phyloP scores from a whole-genome alignment of 2,329 filamentous ascomycete species.

The Xylaria sp. region DNA sequence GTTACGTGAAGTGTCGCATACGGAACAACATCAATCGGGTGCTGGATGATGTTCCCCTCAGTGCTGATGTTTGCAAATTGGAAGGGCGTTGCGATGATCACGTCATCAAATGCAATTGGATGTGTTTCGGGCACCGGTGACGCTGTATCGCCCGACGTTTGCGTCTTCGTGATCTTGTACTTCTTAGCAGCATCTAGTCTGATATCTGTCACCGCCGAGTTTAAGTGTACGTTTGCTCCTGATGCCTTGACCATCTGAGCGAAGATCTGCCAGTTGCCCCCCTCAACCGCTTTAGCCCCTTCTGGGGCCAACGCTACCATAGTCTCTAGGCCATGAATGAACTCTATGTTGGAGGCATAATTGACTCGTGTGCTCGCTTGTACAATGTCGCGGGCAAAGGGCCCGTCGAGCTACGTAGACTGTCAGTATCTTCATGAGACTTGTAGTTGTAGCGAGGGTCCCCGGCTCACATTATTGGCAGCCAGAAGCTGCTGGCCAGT shows the following conservation, averaged over 20 bases:
- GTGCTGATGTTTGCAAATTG: slow-evolving; percentile 75
- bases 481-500: slow-evolving; percentile 77
- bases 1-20: slow-evolving; percentile 91
- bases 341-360: slow-evolving; percentile 86
- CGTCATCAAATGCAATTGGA: slow-evolving; percentile 70
- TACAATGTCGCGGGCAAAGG: slow-evolving; percentile 80
- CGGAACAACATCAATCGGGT: slow-evolving; percentile 75
- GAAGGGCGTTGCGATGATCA: slow-evolving; percentile 82
- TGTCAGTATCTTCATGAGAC: neutral
- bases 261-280: slow-evolving; percentile 96
- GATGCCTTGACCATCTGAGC: slow-evolving; percentile 75
- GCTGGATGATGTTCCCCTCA: slow-evolving; percentile 61
- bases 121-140: slow-evolving; percentile 43
- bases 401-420: slow-evolving; percentile 58
- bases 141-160: slow-evolving; percentile 27
- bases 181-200: slow-evolving; percentile 35
- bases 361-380: slow-evolving; percentile 93
- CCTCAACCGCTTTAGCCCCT: slow-evolving; percentile 77
- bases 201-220: slow-evolving; percentile 65
- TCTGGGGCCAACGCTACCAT: slow-evolving; percentile 90
- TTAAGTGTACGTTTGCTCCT: slow-evolving; percentile 64
- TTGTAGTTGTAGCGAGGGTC: neutral
- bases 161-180: slow-evolving; percentile 52
- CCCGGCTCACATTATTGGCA: slow-evolving; percentile 59
- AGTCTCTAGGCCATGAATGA: slow-evolving; percentile 86